phyloP scores from a whole-genome alignment of 768 basidiomycete species.

The Russula earlei region DNA sequence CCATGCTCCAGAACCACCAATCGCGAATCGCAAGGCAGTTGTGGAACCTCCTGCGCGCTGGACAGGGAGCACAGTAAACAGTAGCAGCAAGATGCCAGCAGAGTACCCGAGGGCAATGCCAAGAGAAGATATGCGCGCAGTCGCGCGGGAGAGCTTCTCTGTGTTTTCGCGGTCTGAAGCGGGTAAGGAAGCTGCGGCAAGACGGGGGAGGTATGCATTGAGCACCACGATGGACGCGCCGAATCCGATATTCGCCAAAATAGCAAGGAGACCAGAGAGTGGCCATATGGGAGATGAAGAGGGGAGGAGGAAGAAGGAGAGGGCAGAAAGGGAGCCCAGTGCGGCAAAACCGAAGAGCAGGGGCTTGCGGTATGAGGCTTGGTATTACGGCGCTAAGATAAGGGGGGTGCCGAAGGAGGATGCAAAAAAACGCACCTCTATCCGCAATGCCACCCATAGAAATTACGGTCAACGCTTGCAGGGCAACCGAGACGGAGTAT shows the following conservation, averaged over 20 bases:
- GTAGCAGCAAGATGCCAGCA: conserved; percentile 69
- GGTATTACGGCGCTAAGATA: conserved; percentile 21
- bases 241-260: conserved; percentile 77
- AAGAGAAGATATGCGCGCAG: conserved; percentile 72
- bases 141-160: conserved; percentile 55
- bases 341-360: conserved; percentile 69
- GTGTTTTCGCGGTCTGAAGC: conserved; percentile 32
- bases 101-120: conserved; percentile 84
- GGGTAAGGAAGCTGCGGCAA: conserved; percentile 38
- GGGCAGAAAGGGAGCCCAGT: conserved; percentile 58
- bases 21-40: conserved; percentile 68
- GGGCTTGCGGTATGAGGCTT: conserved; percentile 63
- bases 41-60: conserved; percentile 64
- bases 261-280: conserved; percentile 56
- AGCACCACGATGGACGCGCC: conserved; percentile 81
- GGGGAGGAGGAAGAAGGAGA: conserved; percentile 62
- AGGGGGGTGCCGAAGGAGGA: not conserved
- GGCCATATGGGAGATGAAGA: conserved; percentile 65
- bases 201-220: conserved; percentile 77
- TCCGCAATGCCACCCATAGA: conserved; percentile 91
- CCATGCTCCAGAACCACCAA: conserved; percentile 79
- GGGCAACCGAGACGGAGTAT: conserved; percentile 77
- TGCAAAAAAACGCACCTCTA: conserved; percentile 51
- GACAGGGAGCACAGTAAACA: conserved; percentile 74
- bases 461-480: conserved; percentile 91